Evolutionary conservation across 257 asterid species (phyloP).

Genomic region (Solanum ossicruentum): DNA sequence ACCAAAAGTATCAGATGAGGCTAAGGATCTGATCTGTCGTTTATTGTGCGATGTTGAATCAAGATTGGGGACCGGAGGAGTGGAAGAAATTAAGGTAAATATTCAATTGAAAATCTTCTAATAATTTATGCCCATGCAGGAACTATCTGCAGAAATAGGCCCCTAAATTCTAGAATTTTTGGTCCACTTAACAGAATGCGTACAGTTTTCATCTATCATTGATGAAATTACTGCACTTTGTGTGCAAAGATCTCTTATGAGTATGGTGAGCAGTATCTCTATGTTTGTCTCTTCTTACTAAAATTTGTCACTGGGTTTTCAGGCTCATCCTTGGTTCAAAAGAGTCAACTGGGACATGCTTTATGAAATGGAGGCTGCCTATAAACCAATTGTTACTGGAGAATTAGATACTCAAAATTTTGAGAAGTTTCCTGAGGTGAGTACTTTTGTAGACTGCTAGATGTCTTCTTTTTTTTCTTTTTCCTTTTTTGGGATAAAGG

Average conservation of each 20-base stretch:
- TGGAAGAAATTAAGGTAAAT: conserved; percentile 82
- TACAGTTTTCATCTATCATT: not conserved
- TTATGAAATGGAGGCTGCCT: conserved; percentile 95
- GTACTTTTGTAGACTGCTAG: not conserved
- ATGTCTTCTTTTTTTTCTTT: not conserved
- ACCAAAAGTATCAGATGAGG: conserved; percentile 74
- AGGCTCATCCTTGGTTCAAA: conserved; percentile 92
- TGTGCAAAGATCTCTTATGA: not conserved
- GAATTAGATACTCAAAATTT: conserved; percentile 93
- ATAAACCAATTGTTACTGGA: conserved; percentile 81
- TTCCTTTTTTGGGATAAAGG: too few relatives aligned
- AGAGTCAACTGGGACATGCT: conserved; percentile 72
- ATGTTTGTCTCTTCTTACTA: not conserved
- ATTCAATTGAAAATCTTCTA: too few relatives aligned
- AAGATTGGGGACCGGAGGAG: conserved; percentile 93
- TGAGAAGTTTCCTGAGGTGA: conserved; percentile 81
- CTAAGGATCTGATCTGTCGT: conserved; percentile 80
- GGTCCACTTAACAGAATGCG: not conserved
- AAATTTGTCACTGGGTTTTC: conserved; percentile 8
- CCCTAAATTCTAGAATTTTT: not conserved
- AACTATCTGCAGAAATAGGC: not conserved
- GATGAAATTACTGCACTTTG: not conserved
- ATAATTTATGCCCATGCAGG: not conserved
- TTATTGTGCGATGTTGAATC: conserved; percentile 82
- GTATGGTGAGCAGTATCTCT: not conserved